Base-by-base conservation (phyloP, 1,139 yeast species). In the Spencermartinsiella ligniputridi region DNA sequence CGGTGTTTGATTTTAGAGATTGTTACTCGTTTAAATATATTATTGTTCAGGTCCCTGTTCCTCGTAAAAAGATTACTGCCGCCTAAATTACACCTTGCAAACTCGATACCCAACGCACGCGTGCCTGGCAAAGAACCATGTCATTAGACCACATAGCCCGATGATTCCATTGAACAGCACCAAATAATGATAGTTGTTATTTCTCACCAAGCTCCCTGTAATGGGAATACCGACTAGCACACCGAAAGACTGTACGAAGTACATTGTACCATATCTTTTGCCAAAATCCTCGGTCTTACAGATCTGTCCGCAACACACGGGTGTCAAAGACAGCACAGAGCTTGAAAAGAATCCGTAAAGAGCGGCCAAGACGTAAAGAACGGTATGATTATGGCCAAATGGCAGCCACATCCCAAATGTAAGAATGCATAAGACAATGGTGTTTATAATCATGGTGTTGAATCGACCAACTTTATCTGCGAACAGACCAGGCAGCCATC, bases 401-500 rank as follows among this genome's bases (percentile, higher is more conserved):
- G 82, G 83, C 8, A 76, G 59, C 83, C 83, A 79, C 11, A 79
- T 51, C 2, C 66, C 58, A 41, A 76, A 61, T 17, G 57, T 51
- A 19, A 65, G 53, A 30, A 78, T 18, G 0, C 72, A 70, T 25
- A 77, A 65, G 39, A 71, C 52, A n/a, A 63, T 19, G 51, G 76
- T 60, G 63, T 77, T 67, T 18, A 58, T 45, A 25, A 74, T 63
- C 56, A 75, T 74, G 16, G 80, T 68, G 54, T 81, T 82, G 61
- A 76, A 81, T 32, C 76, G 67, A 0, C 89, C 89, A 24, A 74
- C 49, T 46, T 68, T 76, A 47, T 83, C 83, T 0, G 81, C 72
- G 8, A 74, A 51, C 24, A 67, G 61, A 0, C 81, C 80, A 0
- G 86, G 82, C 4, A 78, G 53, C 45, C 72, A 72, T 48, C 88